Evolutionary conservation across 176 grass and related monocot genomes (phyloP).

Genomic region (Lolium perenne): DNA sequence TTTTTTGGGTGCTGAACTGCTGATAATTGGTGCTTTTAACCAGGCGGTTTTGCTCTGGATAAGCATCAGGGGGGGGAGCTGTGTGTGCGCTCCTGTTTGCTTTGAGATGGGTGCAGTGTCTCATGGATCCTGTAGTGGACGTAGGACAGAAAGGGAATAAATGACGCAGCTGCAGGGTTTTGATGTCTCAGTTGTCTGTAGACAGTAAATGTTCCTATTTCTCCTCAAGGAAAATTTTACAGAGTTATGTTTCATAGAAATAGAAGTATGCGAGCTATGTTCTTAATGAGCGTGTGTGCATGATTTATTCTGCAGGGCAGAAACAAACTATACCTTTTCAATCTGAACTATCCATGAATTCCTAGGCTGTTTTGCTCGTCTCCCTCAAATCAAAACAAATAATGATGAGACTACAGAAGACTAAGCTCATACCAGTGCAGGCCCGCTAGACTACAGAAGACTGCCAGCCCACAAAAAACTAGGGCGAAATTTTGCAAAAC

Average conservation of each 20-base stretch:
- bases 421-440: too few relatives aligned
- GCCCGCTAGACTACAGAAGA: too few relatives aligned
- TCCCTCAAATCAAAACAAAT: too few relatives aligned
- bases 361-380: too few relatives aligned
- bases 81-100: slow-evolving; percentile 2
- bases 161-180: background rate
- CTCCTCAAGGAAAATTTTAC: background rate
- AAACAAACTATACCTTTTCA: too few relatives aligned
- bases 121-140: background rate
- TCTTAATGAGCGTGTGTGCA: background rate
- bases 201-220: background rate
- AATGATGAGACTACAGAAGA: too few relatives aligned
- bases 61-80: slow-evolving; percentile 7
- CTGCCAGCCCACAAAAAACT: too few relatives aligned
- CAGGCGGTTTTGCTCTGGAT: slow-evolving; percentile 22
- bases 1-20: slow-evolving; percentile 37
- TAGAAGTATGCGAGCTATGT: background rate
- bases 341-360: too few relatives aligned
- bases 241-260: background rate
- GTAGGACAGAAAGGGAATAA: background rate
- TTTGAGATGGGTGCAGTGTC: background rate
- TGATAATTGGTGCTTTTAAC: slow-evolving; percentile 39
- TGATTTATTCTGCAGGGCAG: too few relatives aligned
- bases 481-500: too few relatives aligned
- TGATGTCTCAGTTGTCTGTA: background rate